Evolutionary conservation across 1,139 yeast species (phyloP), one percentile per base, ranked within the genome.

Genomic region (Suhomyces coccinellae): DNA sequence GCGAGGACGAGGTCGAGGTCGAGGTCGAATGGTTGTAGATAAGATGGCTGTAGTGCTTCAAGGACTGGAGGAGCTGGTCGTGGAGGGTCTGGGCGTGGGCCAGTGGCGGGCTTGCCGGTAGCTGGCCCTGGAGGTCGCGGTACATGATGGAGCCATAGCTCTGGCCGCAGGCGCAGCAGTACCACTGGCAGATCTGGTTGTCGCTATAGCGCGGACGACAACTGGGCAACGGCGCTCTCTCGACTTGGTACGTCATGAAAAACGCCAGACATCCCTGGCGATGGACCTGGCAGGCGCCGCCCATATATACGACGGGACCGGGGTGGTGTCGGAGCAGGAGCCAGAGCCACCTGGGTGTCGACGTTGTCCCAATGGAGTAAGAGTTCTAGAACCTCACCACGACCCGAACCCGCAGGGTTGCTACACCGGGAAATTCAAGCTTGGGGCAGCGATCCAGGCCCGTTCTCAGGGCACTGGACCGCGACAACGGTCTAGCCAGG

Each of bases 101-200:
- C n/a, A 31, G 34, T 38, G 43, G 35, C 43, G 28, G 34, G 13
- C 17, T 13, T 24, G 22, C 11, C 3, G 14, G 22, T 3, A 24
- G 41, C 20, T 20, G 31, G 16, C 13, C 38, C n/a, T 9, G 37
- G 9, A 13, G 38, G 24, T 42, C 62, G 39, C 62, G 64, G 46
- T 62, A 66, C 26, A 65, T 58, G 6, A 75, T 65, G 14, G 72
- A 63, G 2, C 81, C 81, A 51, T 74, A 73, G 42, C 77, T 65
- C 51, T 74, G 72, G n/a, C 79, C 80, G 55, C 81, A 76, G 33
- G 73, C 72, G 51, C 81, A 76, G 49, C 81, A 76, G 54, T 73
- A 75, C 81, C 81, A 76, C 52, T 76, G 80, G 49, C 77, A 69
- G 8, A 76, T 75, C 48, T 70, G 70, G 52, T 71, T 67, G 27